A percentile compares a stretch with the other conserved stretches of the same genome.
phyloP scores from a whole-genome alignment of 129 eudicot species.

The Arctium minus region DNA sequence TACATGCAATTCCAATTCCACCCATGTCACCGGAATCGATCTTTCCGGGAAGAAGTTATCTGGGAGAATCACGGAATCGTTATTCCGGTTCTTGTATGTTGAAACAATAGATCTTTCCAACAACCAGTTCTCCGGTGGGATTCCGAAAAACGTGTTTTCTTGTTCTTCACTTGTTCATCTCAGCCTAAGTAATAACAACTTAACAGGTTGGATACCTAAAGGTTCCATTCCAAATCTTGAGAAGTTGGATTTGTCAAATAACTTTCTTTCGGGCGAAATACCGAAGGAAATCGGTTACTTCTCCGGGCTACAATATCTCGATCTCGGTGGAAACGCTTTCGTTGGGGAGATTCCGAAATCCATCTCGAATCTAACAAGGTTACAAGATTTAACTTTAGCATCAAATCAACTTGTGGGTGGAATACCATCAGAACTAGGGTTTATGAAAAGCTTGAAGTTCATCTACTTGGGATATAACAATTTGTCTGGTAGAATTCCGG shows the following conservation, averaged over 20 bases:
- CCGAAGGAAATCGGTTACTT: constrained; percentile 56
- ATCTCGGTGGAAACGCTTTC: constrained; percentile 79
- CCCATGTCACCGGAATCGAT: constrained; percentile 48
- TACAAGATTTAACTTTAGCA: constrained; percentile 66
- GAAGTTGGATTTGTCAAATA: constrained; percentile 68
- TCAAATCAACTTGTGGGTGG: constrained; percentile 73
- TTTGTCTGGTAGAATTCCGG: constrained; percentile 59
- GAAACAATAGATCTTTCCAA: constrained; percentile 58
- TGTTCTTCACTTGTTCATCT: constrained; percentile 50
- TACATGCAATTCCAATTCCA: constrained; percentile 41
- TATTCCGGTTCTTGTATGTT: constrained; percentile 49
- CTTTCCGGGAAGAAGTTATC: constrained; percentile 63
- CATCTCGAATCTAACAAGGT: constrained; percentile 45
- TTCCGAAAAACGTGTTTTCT: constrained; percentile 43
- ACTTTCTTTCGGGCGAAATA: constrained; percentile 57
- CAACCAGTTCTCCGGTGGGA: constrained; percentile 55
- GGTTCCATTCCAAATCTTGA: constrained; percentile 38
- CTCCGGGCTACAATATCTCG: constrained; percentile 49
- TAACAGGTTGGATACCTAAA: constrained; percentile 56
- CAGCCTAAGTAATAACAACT: constrained; percentile 72
- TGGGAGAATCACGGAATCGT: constrained; percentile 45
- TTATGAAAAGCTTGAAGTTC: constrained; percentile 59
- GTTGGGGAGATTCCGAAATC: constrained; percentile 66
- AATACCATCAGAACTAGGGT: constrained; percentile 60
- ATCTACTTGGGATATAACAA: constrained; percentile 89